Base-by-base conservation (phyloP, 2,329 filamentous ascomycete genomes). In the Pseudomassariella vexata region DNA sequence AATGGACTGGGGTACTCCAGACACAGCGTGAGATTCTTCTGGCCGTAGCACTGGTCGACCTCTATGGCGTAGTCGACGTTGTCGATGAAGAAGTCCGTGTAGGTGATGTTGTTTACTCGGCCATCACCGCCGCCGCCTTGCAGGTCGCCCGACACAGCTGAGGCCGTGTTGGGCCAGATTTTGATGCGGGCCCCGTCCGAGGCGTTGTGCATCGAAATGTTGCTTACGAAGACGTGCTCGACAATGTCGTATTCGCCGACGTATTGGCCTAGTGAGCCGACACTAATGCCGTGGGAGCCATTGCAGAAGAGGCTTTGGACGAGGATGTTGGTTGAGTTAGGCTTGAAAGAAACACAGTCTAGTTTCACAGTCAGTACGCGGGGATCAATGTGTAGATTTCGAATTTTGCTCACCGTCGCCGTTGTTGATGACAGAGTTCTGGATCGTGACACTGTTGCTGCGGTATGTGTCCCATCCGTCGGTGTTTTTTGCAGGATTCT, bases 41-140 rank as follows among this genome's bases (percentile, higher is more conserved):
- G 32, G 25, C 32, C 32, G 16, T 34, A 34, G 24, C 56, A 58
- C 42, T 55, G 53, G 28, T 54, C 55, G 38, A 80, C 62, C 43
- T 78, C 70, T 40, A 80, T 74, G 5, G 72, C 73, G 43, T 76
- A 79, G 52, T 81, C 76, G 45, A 76, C 73, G 40, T 80, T 79
- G 17, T 63, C 55, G 37, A 78, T 62, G 16, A 46, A 45, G 58
- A 79, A 71, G 38, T 64, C 65, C 37, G 77, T 67, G 52, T 73
- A 80, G 3, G 74, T 79, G 38, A 80, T 62, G 55, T 81, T 81
- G 38, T 63, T 62, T 29, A 82, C 75, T 19, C 59, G 59, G n/a
- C 77, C 77, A 5, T 55, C 56, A 22, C 77, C 77, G 16, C 76
- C 76, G 26, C 75, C 76, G 5, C 71, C 73, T 48, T 74, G 68